These are phyloP conservation scores for Parachaetomium inaequale DNA, from an alignment of 495 filamentous ascomycete species.

Conservation along the genomic window DNA sequence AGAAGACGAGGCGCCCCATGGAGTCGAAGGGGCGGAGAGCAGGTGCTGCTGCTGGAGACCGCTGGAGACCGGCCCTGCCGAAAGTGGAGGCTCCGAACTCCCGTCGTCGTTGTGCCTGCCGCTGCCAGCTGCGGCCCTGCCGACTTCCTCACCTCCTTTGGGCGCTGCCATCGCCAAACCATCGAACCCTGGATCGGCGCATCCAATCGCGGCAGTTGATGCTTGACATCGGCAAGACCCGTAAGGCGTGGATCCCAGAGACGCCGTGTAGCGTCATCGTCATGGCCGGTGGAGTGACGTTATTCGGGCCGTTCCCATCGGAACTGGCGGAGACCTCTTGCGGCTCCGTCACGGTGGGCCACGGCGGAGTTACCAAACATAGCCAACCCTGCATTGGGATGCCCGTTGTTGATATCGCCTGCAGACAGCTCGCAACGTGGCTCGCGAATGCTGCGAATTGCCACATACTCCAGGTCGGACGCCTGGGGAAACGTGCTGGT, in stretches of 20 bases:
- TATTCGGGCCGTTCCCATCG: slow-evolving; percentile 18
- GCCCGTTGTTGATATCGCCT: not conserved
- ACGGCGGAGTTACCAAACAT: not conserved
- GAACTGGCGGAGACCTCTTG: slow-evolving; percentile 16
- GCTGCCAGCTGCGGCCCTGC: not conserved
- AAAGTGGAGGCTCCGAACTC: not conserved
- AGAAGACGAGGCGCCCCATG: slow-evolving; percentile 14
- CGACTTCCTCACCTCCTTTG: not conserved
- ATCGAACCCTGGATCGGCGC: not conserved
- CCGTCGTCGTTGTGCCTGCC: slow-evolving; percentile 1
- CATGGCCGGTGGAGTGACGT: slow-evolving; percentile 12
- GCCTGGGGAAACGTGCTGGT: not conserved
- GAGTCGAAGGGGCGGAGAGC: not conserved
- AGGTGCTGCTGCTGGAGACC: not conserved
- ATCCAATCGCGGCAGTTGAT: slow-evolving; percentile 12
- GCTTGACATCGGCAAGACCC: slow-evolving; percentile 7
- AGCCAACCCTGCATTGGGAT: not conserved
- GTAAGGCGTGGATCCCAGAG: not conserved
- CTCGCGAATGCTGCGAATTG: not conserved
- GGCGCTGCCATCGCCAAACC: not conserved
- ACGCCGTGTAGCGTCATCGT: slow-evolving; percentile 10
- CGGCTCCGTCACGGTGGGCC: slow-evolving; percentile 15
- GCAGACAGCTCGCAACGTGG: not conserved
- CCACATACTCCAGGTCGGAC: not conserved
- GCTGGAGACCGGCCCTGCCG: not conserved